Base-by-base conservation (phyloP, 805 yeast genomes). In the Blastobotrys chiropterorum region DNA sequence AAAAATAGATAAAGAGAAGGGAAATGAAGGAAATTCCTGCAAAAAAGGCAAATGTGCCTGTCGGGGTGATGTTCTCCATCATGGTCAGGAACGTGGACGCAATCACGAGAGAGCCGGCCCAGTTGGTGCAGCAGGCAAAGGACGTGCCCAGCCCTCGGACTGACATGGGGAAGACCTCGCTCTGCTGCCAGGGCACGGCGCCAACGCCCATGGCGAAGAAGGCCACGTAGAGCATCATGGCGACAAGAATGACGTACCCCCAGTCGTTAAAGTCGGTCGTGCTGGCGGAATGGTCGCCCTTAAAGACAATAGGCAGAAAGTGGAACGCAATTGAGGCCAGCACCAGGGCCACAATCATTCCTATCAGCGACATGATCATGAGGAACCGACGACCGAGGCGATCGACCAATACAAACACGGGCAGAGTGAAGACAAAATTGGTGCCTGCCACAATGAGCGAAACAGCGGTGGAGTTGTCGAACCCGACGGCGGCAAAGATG, bases 141-240 rank as follows among this genome's bases (percentile, higher is more conserved):
- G 95, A 86, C 7, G 88, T 83, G 53, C 97, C 98, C 46, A 88
- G 77, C 53, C 96, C 95, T 67, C 99, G 82, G 39, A 92, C 96
- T 56, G 82, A 80, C 76, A 90, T 95, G 30, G 97, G 94, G 72
- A 92, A 89, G 62, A 90, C 72, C 70, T 92, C 99, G 53, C 92
- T 86, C 65, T 94, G 97, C 66, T 90, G 96, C 99, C 99, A 92
- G 53, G 98, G 97, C 51, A 89, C 92, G 67, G 90, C 90, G 71
- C 99, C 99, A 59, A 89, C 86, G 59, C 97, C 98, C 59, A 87
- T 73, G 46, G 97, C 96, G 67, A 89, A 92, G 51, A 85, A 82
- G 1, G 96, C 97, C 46, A 90, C 97, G 64, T 76, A 92, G 40
- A 81, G 67, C 59, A 92, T 88, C 87, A 90, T 89, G 51, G 87